phyloP scores from a whole-genome alignment of 768 basidiomycete species.

The Amanita muscaria region DNA sequence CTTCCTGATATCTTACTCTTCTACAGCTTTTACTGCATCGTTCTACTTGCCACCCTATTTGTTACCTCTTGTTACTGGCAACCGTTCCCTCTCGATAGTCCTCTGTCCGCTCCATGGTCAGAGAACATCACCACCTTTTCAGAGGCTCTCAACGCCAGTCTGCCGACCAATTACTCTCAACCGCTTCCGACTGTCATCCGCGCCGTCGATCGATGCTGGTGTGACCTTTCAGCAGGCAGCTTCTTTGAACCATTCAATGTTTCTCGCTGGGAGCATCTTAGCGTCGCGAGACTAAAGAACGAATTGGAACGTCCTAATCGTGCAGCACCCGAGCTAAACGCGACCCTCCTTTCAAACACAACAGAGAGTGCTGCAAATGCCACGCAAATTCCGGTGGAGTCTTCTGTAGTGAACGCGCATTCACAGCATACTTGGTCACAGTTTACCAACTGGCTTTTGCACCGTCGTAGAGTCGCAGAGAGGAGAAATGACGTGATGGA shows the following conservation, averaged over 20 bases:
- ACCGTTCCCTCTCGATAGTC: slow-evolving; percentile 58
- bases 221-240: slow-evolving; percentile 55
- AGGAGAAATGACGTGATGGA: slow-evolving; percentile 10
- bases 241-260: slow-evolving; percentile 75
- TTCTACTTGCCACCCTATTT: slow-evolving; percentile 75
- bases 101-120: slow-evolving; percentile 58
- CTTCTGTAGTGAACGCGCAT: too few species aligned
- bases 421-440: background rate
- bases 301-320: slow-evolving; percentile 28
- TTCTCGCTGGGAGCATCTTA: slow-evolving; percentile 64
- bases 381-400: slow-evolving; percentile 6
- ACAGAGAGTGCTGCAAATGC: slow-evolving; percentile 1
- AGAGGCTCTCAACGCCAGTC: slow-evolving; percentile 49
- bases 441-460: background rate
- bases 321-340: background rate
- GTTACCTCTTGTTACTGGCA: slow-evolving; percentile 89
- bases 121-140: slow-evolving; percentile 66
- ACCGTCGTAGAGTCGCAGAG: slow-evolving; percentile 3
- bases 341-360: slow-evolving; percentile 12
- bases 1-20: background rate
- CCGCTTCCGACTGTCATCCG: slow-evolving; percentile 51
- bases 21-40: slow-evolving; percentile 76
- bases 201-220: slow-evolving; percentile 79
- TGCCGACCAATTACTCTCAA: slow-evolving; percentile 29
- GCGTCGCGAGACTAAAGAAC: slow-evolving; percentile 40